Evolutionary conservation across 257 asterid species (phyloP).

Genomic region (Pogostemon cablin): DNA sequence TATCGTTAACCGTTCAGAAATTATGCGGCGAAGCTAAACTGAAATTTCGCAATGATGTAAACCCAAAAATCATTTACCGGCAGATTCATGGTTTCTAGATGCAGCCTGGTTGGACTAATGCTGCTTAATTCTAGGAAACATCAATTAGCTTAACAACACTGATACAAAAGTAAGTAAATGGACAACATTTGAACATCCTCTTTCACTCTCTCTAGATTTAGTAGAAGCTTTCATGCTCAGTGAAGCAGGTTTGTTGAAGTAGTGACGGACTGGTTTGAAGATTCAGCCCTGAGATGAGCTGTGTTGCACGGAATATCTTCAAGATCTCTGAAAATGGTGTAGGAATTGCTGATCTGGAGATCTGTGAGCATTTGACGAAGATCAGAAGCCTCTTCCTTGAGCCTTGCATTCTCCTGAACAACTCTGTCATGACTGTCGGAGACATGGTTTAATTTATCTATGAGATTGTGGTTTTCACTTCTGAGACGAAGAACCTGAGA

Average conservation of each 20-base stretch:
- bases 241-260: constrained; percentile 51
- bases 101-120: constrained; percentile 22
- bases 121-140: constrained; percentile 32
- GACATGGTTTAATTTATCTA: constrained; percentile 57
- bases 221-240: constrained; percentile 34
- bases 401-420: constrained; percentile 57
- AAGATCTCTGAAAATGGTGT: constrained; percentile 51
- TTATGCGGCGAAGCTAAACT: constrained; percentile 44
- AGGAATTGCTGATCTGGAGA: constrained; percentile 51
- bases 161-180: constrained; percentile 31
- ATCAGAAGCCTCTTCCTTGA: constrained; percentile 69
- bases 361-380: constrained; percentile 68
- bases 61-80: constrained; percentile 21
- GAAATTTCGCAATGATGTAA: constrained; percentile 26
- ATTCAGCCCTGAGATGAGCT: constrained; percentile 61
- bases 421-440: constrained; percentile 63
- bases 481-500: constrained; percentile 72
- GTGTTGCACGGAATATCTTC: constrained; percentile 69
- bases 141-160: constrained; percentile 40
- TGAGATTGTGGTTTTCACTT: constrained; percentile 59
- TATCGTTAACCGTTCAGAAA: constrained; percentile 27
- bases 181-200: constrained; percentile 31
- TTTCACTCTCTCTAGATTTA: constrained; percentile 26
- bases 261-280: constrained; percentile 49
- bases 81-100: constrained; percentile 25